These are phyloP conservation scores for Yarrowia keelungensis DNA, from an alignment of 805 yeast genomes.

Conservation along the genomic window DNA sequence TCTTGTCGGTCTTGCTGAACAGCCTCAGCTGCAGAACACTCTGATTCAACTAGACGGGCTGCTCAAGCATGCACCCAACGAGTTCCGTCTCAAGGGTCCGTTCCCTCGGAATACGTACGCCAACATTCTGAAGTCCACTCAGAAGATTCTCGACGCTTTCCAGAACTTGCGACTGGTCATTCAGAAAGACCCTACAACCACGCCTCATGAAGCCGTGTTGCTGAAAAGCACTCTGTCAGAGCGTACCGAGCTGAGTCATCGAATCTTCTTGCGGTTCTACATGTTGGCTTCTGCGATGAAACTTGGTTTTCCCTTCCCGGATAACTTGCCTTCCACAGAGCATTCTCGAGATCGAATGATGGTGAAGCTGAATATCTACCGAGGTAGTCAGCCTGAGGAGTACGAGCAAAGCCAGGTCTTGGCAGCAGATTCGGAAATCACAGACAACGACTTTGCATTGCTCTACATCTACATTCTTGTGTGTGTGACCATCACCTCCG, in stretches of 20 bases:
- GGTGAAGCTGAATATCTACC: conserved; percentile 65
- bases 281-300: conserved; percentile 68
- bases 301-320: conserved; percentile 78
- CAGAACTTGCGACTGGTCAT: conserved; percentile 76
- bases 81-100: conserved; percentile 74
- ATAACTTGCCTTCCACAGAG: conserved; percentile 76
- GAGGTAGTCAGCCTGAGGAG: conserved; percentile 47
- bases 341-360: conserved; percentile 75
- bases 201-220: conserved; percentile 62
- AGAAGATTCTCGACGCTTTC: conserved; percentile 72
- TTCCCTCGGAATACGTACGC: conserved; percentile 65
- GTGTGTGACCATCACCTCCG: conserved; percentile 69
- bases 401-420: neutral
- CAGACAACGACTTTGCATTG: conserved; percentile 77
- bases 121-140: conserved; percentile 61
- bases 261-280: conserved; percentile 78
- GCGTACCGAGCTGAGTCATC: conserved; percentile 70
- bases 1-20: conserved; percentile 46
- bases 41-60: conserved; percentile 66
- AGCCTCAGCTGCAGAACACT: conserved; percentile 58
- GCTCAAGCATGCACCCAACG: conserved; percentile 75
- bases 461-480: conserved; percentile 78
- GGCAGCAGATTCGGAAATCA: conserved; percentile 33
- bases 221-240: conserved; percentile 59
- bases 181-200: conserved; percentile 63